Evolutionary conservation across 2,329 filamentous ascomycete genomes (phyloP), one percentile per base, ranked within the genome.

Genomic region (Neonectria punicea): DNA sequence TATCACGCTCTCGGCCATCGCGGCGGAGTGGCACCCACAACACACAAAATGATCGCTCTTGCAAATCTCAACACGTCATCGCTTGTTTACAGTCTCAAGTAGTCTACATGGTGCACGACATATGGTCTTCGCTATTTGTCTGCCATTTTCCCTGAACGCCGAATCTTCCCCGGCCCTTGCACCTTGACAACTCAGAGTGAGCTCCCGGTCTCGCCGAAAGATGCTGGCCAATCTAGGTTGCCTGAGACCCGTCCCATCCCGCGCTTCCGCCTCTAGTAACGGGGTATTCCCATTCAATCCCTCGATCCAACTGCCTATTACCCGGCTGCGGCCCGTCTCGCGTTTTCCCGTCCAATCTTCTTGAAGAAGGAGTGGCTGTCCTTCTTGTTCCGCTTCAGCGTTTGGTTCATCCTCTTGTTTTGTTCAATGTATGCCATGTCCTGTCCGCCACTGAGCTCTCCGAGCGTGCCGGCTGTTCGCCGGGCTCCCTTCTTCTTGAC

Each of bases 391-490:
- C 79, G 80, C 69, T 78, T 81, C 18, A 80, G 61, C 2, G 74
- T 63, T 53, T 78, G 76, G 75, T 92, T 93, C 69, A 86, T 85
- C 72, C 86, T 89, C 83, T 90, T 91, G 79, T 93, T 93, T 80
- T 93, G 90, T 79, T 95, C 93, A 61, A 93, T 89, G 77, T 95
- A 98, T n/a, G 95, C 94, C 96, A 99, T 98, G 76, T 97, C 93
- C 76, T 97, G 93, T 0, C 94, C 96, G 62, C 96, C 96, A 60
- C 92, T 93, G 61, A 98, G 85, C 72, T 97, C 94, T 55, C 90
- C 91, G 60, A 99, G 84, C 13, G 90, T 93, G 25, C 94, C 95
- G 1, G 94, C 96, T 30, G 92, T 97, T 65, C 96, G 87, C 69
- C 90, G 89, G 1, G 90, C 92, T 2, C 83, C 87, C n/a, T 80